These are phyloP conservation scores for Aureobasidium pullulans DNA, from an alignment of 2,329 filamentous ascomycete species.

Conservation along the genomic window DNA sequence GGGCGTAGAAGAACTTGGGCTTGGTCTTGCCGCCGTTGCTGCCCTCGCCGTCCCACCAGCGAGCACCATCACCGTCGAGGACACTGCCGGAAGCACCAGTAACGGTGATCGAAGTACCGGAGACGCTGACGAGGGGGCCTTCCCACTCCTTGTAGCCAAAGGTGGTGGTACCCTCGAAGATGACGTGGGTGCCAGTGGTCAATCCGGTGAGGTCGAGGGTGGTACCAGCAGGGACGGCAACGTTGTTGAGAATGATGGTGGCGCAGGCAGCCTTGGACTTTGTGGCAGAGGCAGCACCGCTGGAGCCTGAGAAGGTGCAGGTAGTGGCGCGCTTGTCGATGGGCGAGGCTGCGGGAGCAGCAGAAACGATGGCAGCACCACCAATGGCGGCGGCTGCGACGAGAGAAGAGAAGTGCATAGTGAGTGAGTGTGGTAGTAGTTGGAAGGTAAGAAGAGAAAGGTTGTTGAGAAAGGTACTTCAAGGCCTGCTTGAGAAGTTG, in stretches of 20 bases:
- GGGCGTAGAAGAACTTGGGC: constrained; percentile 56
- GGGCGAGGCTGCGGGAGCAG: constrained; percentile 7
- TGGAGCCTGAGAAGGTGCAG: constrained; percentile 17
- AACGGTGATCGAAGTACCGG: constrained; percentile 50
- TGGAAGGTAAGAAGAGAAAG: background rate
- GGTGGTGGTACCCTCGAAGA: constrained; percentile 59
- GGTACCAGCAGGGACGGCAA: constrained; percentile 30
- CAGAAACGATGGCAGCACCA: constrained; percentile 10
- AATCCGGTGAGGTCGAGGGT: constrained; percentile 32
- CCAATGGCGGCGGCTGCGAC: constrained; percentile 15
- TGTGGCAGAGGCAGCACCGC: constrained; percentile 14
- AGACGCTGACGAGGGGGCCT: constrained; percentile 56
- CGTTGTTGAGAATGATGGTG: constrained; percentile 31
- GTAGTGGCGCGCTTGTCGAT: constrained; percentile 7
- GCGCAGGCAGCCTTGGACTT: constrained; percentile 23
- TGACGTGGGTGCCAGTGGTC: constrained; percentile 34
- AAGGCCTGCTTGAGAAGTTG: constrained; percentile 7
- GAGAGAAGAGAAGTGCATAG: constrained; percentile 14
- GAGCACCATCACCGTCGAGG: constrained; percentile 50
- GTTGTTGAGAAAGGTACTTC: background rate
- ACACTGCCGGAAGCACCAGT: constrained; percentile 44
- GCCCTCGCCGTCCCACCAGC: constrained; percentile 57
- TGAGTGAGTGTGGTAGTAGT: constrained; percentile 1
- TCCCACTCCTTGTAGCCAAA: constrained; percentile 60
- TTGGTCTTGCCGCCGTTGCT: constrained; percentile 54